Base-by-base conservation (phyloP, 163 green algal genomes). In the Botryococcus braunii region DNA sequence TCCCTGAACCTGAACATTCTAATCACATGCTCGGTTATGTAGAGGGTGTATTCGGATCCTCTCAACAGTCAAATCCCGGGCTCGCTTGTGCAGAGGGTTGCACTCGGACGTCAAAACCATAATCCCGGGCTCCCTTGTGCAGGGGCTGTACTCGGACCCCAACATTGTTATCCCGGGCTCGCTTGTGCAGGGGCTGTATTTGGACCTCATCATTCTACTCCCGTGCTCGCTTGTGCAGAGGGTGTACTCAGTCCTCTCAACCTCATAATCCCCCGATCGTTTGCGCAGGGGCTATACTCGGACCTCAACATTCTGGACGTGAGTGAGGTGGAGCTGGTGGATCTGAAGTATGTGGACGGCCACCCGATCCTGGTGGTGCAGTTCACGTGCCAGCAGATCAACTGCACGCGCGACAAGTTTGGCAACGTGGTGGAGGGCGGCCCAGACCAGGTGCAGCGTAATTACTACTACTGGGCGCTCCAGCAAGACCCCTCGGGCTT, bases 311-410 rank as follows among this genome's bases (percentile, higher is more conserved):
- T 98, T n/a, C 80, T 98, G 34, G 90, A 96, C 77, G 76, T 88
- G 3, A 82, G 78, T 29, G 93, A 97, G 6, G 85, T 95, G 49
- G 91, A 96, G 79, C 78, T 96, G 11, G 81, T 94, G 4, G 89
- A 93, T 65, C 58, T 92, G 2, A 91, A 90, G 68, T 74, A 88
- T 41, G 46, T 90, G 60, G 85, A 92, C 31, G 80, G 82, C 43
- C 66, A 86, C 41, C 80, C 86, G 0, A 72, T 89, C 9, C 69
- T 92, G 5, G 76, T 93, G 29, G 70, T 89, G 36, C 74, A 91
- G 74, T 98, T 97, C 83, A 86, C 83, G 27, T 90, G 79, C 70
- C 92, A 98, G 79, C 92, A 98, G 82, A 89, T 97, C 74, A 96
- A 96, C 74, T 85, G 75, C 79, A 68, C 69, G 50, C 71, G 79